A percentile compares a stretch with the other conserved stretches of the same genome.
Evolutionary conservation across 2,329 filamentous ascomycete species (phyloP).

Genomic region (Zymoseptoria crescenta): DNA sequence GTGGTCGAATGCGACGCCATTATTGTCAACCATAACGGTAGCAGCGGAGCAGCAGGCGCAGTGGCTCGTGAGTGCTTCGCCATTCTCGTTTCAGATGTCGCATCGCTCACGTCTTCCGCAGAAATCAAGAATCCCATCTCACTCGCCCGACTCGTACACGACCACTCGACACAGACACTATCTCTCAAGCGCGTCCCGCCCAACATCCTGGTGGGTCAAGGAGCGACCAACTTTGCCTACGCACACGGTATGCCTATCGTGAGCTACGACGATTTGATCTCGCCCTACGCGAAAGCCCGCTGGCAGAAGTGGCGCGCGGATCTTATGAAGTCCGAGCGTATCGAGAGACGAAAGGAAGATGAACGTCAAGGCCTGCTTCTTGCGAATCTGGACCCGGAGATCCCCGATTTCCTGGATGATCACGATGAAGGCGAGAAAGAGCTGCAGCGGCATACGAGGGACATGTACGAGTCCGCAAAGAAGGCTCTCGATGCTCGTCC

Average conservation of each 20-base stretch:
- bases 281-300: conserved; percentile 67
- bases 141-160: conserved; percentile 73
- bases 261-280: conserved; percentile 71
- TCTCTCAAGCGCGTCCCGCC: conserved; percentile 83
- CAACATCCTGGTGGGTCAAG: conserved; percentile 79
- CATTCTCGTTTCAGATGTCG: background rate
- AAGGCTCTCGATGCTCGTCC: conserved; percentile 28
- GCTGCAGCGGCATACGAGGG: background rate
- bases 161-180: conserved; percentile 67
- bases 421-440: conserved; percentile 4
- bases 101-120: conserved; percentile 30
- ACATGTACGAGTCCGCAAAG: conserved; percentile 9
- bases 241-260: conserved; percentile 67
- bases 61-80: conserved; percentile 65
- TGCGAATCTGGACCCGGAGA: conserved; percentile 16
- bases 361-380: conserved; percentile 16
- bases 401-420: conserved; percentile 5
- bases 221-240: conserved; percentile 77
- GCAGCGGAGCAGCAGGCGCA: conserved; percentile 88
- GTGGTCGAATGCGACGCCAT: conserved; percentile 92
- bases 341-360: conserved; percentile 30
- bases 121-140: conserved; percentile 90
- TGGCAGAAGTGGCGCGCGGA: conserved; percentile 71
- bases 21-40: conserved; percentile 80
- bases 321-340: conserved; percentile 53